Evolutionary conservation across 177 flowering plant genomes (phyloP).

Genomic region (Vitis hybrid): DNA sequence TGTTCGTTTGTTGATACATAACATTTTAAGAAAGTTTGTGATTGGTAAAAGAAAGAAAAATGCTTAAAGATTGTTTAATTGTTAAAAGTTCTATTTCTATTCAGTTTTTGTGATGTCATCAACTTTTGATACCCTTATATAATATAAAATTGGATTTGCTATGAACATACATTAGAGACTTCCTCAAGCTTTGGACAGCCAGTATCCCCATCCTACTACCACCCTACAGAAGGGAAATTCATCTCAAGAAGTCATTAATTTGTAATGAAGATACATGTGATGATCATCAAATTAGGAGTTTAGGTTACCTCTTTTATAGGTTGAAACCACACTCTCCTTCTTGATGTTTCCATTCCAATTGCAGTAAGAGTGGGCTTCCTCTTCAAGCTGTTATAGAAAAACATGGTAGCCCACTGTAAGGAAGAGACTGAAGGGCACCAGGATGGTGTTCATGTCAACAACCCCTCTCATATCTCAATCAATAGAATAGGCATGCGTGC

Average conservation of each 20-base stretch:
- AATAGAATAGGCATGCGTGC: not conserved
- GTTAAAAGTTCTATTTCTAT: too few species aligned
- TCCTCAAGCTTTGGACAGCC: slow-evolving; percentile 72
- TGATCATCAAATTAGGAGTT: too few species aligned
- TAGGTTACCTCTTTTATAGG: slow-evolving; percentile 41
- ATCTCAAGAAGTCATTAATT: too few species aligned
- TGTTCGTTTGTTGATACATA: too few species aligned
- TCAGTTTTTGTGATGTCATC: too few species aligned
- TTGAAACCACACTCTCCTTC: slow-evolving; percentile 45
- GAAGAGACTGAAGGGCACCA: slow-evolving; percentile 57
- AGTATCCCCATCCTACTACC: slow-evolving; percentile 54
- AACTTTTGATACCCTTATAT: too few species aligned
- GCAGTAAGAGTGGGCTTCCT: slow-evolving; percentile 38
- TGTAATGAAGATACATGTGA: too few species aligned
- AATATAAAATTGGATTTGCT: too few species aligned
- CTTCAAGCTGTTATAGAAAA: slow-evolving; percentile 49
- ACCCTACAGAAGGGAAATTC: slow-evolving; percentile 34
- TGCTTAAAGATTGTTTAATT: too few species aligned
- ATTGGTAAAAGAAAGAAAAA: too few species aligned
- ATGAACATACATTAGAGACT: slow-evolving; percentile 41
- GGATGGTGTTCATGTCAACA: slow-evolving; percentile 38
- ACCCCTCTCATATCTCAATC: slow-evolving; percentile 27
- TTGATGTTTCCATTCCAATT: slow-evolving; percentile 32
- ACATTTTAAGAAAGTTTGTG: too few species aligned
- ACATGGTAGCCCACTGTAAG: slow-evolving; percentile 64